phyloP scores from a whole-genome alignment of 139 green algal genomes.

The Monoraphidium neglectum region DNA sequence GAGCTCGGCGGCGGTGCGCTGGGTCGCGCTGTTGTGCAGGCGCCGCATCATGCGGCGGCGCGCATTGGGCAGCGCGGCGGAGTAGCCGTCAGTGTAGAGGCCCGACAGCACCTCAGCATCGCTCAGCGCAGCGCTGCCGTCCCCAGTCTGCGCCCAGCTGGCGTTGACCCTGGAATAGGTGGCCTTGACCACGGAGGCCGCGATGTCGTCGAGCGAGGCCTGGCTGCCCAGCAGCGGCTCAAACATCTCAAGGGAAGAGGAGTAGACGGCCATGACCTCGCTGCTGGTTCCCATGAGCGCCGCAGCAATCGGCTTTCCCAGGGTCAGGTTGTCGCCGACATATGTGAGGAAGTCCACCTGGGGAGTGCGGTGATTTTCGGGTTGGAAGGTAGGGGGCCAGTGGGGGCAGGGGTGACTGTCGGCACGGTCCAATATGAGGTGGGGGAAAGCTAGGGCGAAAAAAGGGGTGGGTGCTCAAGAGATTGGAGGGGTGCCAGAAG shows the following conservation, averaged over 20 bases:
- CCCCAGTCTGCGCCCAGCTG: neutral
- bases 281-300: conserved; percentile 2
- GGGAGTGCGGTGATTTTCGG: neutral
- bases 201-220: neutral
- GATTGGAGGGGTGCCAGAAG: no score
- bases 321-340: neutral
- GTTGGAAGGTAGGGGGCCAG: neutral
- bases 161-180: neutral
- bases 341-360: conserved; percentile 16
- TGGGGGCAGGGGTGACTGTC: no score
- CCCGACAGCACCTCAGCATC: neutral
- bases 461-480: no score
- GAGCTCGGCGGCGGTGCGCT: no score
- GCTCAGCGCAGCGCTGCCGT: neutral
- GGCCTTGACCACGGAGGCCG: conserved; percentile 1
- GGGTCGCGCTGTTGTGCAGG: no score
- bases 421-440: no score
- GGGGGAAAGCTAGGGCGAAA: no score
- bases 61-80: neutral
- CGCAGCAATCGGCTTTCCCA: neutral
- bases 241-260: neutral
- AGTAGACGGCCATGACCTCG: neutral
- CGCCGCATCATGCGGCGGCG: no score
- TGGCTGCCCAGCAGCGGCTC: neutral
- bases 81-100: neutral